phyloP scores from a whole-genome alignment of 768 basidiomycete genomes.

The Tylopilus sp. region DNA sequence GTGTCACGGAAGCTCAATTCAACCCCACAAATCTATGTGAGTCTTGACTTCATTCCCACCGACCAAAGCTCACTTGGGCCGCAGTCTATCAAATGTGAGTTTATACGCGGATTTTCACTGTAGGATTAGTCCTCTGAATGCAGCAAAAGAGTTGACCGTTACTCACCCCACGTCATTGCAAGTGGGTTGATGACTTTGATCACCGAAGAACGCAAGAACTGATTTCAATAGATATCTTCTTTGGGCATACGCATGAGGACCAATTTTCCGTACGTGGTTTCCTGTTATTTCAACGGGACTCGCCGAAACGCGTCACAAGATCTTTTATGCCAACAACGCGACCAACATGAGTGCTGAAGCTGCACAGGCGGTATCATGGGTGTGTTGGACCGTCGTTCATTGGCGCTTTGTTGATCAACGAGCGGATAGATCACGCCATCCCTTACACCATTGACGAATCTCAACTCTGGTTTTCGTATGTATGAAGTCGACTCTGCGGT shows the following conservation, averaged over 20 bases:
- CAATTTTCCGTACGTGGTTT: conserved; percentile 47
- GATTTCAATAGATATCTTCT: conserved; percentile 56
- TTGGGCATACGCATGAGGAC: conserved; percentile 54
- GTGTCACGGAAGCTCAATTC: conserved; percentile 37
- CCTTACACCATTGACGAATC: conserved; percentile 59
- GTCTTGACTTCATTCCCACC: conserved; percentile 9
- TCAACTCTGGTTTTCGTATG: conserved; percentile 67
- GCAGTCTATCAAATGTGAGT: conserved; percentile 46
- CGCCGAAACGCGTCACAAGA: no score
- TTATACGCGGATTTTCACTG: background rate
- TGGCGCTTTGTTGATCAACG: background rate
- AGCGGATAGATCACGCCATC: conserved; percentile 42
- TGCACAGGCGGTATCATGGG: conserved; percentile 51
- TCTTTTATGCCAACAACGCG: conserved; percentile 58
- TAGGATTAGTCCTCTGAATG: background rate
- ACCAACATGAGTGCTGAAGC: conserved; percentile 52
- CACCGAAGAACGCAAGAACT: background rate
- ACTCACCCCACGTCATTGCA: conserved; percentile 47
- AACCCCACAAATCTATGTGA: conserved; percentile 45
- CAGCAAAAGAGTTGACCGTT: conserved; percentile 39
- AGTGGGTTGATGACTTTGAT: conserved; percentile 25
- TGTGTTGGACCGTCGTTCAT: conserved; percentile 10
- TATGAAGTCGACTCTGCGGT: conserved; percentile 35
- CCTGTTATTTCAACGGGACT: background rate
- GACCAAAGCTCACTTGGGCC: background rate